phyloP scores from a whole-genome alignment of 495 filamentous ascomycete species.

The Rostrohypoxylon terebratum region DNA sequence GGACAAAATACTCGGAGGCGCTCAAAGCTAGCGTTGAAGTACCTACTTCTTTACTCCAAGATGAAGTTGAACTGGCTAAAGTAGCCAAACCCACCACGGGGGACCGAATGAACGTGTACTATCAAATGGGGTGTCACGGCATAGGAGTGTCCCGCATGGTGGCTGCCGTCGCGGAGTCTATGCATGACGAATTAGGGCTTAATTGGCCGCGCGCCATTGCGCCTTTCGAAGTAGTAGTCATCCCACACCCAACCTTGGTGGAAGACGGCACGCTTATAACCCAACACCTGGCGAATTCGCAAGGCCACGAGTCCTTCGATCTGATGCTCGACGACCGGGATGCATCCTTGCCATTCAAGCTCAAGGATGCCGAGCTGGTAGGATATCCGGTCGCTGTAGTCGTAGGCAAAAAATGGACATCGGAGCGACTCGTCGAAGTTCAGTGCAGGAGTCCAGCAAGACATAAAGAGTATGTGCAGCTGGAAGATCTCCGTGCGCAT shows the following conservation, averaged over 20 bases:
- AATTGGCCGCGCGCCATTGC: conserved; percentile 91
- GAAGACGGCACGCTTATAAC: conserved; percentile 69
- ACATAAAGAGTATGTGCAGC: conserved; percentile 38
- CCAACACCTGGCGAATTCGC: conserved; percentile 58
- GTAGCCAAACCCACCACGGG: not conserved
- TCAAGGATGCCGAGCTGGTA: conserved; percentile 87
- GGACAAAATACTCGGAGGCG: conserved; percentile 84
- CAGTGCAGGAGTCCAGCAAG: conserved; percentile 72
- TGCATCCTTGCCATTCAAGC: conserved; percentile 79
- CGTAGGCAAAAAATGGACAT: conserved; percentile 79
- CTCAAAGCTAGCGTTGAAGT: conserved; percentile 64
- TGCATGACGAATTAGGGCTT: conserved; percentile 79
- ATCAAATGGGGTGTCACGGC: conserved; percentile 97
- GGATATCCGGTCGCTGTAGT: conserved; percentile 87
- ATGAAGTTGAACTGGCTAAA: conserved; percentile 20
- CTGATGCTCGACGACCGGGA: conserved; percentile 80
- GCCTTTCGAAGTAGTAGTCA: conserved; percentile 82
- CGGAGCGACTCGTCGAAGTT: conserved; percentile 73
- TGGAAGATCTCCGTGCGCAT: conserved; percentile 50
- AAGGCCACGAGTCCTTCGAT: conserved; percentile 54
- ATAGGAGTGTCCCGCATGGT: conserved; percentile 95
- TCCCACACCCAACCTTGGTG: conserved; percentile 65
- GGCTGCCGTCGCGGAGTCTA: conserved; percentile 79
- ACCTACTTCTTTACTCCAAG: conserved; percentile 28
- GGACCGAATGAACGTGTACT: conserved; percentile 53